Conservation (phyloP, 2,329 filamentous ascomycete genomes). For the Neonectria punicea region DNA sequence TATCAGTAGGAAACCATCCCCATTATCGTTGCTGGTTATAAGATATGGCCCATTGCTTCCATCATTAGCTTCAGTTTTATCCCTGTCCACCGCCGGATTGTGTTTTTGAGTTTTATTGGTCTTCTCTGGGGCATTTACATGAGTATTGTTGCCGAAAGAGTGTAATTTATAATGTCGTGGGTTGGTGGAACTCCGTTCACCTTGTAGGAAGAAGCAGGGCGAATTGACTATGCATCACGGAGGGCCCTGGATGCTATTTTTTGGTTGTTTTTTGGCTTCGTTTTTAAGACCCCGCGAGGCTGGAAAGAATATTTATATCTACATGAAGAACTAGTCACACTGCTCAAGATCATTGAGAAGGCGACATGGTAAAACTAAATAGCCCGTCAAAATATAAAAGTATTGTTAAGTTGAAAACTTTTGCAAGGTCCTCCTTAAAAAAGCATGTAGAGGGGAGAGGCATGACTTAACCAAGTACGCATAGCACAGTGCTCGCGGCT, state of each 20-base stretch:
- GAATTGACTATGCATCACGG: not conserved
- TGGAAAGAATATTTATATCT: not conserved
- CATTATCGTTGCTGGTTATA: slow-evolving; percentile 61
- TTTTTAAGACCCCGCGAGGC: not conserved
- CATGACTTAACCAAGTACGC: no score
- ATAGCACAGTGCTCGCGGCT: no score
- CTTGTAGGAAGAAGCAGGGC: not conserved
- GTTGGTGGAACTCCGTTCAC: not conserved
- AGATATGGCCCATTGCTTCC: slow-evolving; percentile 63
- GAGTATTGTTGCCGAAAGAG: slow-evolving; percentile 57
- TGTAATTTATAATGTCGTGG: slow-evolving; percentile 38
- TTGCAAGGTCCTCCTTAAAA: no score
- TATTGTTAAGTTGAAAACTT: no score
- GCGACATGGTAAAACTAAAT: no score
- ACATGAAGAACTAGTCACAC: no score
- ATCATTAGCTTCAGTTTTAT: slow-evolving; percentile 62
- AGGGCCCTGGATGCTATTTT: not conserved
- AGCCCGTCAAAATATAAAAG: no score
- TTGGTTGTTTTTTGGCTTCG: not conserved
- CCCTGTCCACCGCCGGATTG: slow-evolving; percentile 60
- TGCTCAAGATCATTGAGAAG: no score
- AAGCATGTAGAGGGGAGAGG: no score
- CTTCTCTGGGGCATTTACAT: slow-evolving; percentile 64
- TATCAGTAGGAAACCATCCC: slow-evolving; percentile 54
- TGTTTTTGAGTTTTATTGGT: slow-evolving; percentile 61